phyloP scores from a whole-genome alignment of 139 green algal species.

The Volvox reticuliferus region DNA sequence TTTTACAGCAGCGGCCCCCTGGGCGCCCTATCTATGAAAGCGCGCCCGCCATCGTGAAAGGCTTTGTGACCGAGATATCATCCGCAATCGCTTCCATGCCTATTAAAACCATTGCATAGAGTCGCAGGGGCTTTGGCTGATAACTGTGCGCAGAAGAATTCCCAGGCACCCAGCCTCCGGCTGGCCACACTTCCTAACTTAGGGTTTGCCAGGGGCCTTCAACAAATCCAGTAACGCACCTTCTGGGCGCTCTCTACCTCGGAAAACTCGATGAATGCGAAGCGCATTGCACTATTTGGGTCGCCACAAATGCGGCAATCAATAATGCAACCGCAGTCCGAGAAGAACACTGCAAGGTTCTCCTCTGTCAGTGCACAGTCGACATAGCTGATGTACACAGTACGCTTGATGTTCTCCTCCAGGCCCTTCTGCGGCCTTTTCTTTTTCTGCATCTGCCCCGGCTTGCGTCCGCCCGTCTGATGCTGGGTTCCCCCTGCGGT shows the following conservation, averaged over 20 bases:
- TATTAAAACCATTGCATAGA: no score
- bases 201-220: no score
- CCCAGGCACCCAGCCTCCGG: no score
- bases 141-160: no score
- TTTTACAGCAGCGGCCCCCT: no score
- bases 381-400: slow-evolving; percentile 49
- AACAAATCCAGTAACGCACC: slow-evolving; percentile 49
- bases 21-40: no score
- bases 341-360: slow-evolving; percentile 80
- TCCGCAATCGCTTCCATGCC: no score
- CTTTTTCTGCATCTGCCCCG: slow-evolving; percentile 51
- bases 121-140: no score
- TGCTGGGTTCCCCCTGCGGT: background rate
- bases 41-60: no score
- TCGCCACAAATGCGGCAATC: slow-evolving; percentile 97
- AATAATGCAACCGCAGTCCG: slow-evolving; percentile 79
- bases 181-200: no score
- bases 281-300: slow-evolving; percentile 91
- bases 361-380: slow-evolving; percentile 77
- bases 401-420: slow-evolving; percentile 85
- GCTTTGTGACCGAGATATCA: no score
- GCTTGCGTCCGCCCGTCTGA: background rate
- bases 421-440: slow-evolving; percentile 63
- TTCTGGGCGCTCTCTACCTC: slow-evolving; percentile 68
- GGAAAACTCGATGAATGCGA: slow-evolving; percentile 97